A percentile compares a stretch with the other conserved stretches of the same genome.
Conservation (phyloP, 352 stramenopile genomes). For the Pythium rishiriense region DNA sequence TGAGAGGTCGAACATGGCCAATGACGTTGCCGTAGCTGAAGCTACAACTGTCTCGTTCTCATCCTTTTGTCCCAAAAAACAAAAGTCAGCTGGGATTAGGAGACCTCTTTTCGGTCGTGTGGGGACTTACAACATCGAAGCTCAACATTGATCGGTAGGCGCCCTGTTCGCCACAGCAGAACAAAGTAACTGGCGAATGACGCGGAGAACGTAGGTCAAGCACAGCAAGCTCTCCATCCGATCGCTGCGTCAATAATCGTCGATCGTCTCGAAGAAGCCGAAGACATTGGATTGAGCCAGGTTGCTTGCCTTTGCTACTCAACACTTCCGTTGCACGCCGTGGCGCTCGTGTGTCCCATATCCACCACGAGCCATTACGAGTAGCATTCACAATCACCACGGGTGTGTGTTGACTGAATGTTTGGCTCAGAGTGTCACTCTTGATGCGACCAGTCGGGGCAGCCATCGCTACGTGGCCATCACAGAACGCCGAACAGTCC, state of each 20-base stretch:
- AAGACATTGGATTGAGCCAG: constrained; percentile 4
- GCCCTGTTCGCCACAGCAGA: not conserved
- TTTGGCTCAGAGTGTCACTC: constrained; percentile 20
- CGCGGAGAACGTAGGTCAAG: constrained; percentile 40
- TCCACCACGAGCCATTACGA: constrained; percentile 23
- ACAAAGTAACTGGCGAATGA: not conserved
- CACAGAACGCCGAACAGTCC: not conserved
- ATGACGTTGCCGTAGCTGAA: not conserved
- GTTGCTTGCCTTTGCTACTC: not conserved
- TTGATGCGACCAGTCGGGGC: constrained; percentile 5
- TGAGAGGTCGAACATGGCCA: constrained; percentile 5
- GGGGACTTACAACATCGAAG: constrained; percentile 23
- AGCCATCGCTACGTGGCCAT: not conserved
- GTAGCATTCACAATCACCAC: constrained; percentile 14
- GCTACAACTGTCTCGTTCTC: constrained; percentile 12
- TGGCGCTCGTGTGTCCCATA: constrained; percentile 16
- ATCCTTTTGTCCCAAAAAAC: constrained; percentile 8
- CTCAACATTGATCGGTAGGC: constrained; percentile 22
- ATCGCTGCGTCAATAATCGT: constrained; percentile 43
- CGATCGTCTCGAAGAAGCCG: constrained; percentile 39
- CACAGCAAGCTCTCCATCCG: constrained; percentile 43
- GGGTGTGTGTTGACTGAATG: constrained; percentile 13
- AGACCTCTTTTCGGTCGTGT: no score
- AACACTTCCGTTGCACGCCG: constrained; percentile 6
- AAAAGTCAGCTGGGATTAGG: no score